Conservation (phyloP, 495 filamentous ascomycete species). For the Thermothielavioides terrestris region DNA sequence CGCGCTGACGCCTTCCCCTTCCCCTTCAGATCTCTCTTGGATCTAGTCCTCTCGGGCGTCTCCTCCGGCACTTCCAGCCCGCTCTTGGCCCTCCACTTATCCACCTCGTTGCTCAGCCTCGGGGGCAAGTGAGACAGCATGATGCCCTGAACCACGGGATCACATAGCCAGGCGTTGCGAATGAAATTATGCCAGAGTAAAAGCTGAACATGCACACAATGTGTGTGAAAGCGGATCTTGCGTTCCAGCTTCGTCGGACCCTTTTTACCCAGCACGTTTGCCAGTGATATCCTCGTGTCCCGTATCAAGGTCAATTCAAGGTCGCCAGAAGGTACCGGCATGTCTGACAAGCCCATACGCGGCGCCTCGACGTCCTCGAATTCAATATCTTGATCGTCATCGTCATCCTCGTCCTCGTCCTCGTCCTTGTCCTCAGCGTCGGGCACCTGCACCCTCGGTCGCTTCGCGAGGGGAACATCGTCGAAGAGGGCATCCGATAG, state of each 20-base stretch:
- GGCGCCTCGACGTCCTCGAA: constrained; percentile 74
- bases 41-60: background rate
- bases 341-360: constrained; percentile 12
- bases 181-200: constrained; percentile 82
- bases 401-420: constrained; percentile 39
- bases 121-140: constrained; percentile 62
- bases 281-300: constrained; percentile 45
- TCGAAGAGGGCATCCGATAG: constrained; percentile 64
- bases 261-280: constrained; percentile 63
- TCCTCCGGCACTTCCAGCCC: constrained; percentile 46
- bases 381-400: constrained; percentile 64
- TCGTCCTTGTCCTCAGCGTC: too few relatives aligned
- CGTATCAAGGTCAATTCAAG: constrained; percentile 68
- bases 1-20: constrained; percentile 39
- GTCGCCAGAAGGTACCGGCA: constrained; percentile 38
- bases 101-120: constrained; percentile 58
- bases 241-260: constrained; percentile 79
- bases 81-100: constrained; percentile 61
- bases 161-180: constrained; percentile 80
- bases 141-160: constrained; percentile 67
- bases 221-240: constrained; percentile 63
- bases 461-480: constrained; percentile 38
- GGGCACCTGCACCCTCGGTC: constrained; percentile 16
- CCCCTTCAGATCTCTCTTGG: constrained; percentile 21
- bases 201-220: constrained; percentile 83